phyloP scores from a whole-genome alignment of 805 yeast genomes.

The Pichia occidentalis region DNA sequence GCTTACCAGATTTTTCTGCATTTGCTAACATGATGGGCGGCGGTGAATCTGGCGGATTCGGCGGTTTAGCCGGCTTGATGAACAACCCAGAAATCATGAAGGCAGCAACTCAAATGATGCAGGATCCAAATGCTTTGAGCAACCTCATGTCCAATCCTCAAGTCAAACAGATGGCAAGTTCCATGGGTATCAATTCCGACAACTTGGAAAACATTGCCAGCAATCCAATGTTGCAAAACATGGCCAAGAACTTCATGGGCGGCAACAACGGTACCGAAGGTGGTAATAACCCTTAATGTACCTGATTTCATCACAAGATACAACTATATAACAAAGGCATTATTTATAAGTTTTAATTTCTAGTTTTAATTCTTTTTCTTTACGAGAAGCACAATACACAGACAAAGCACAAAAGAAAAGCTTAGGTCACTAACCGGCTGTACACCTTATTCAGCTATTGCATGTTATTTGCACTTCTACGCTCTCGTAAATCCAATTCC shows the following conservation, averaged over 20 bases:
- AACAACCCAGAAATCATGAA: conserved; percentile 83
- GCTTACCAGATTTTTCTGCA: conserved; percentile 70
- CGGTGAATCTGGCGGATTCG: conserved; percentile 59
- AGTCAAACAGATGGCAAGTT: conserved; percentile 78
- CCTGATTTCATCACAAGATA: neutral
- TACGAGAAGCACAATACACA: too few relatives aligned
- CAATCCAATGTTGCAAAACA: conserved; percentile 67
- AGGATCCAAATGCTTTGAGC: conserved; percentile 69
- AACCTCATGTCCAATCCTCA: conserved; percentile 86
- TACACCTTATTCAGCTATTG: neutral
- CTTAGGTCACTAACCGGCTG: neutral
- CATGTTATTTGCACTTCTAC: neutral
- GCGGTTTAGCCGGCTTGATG: conserved; percentile 66
- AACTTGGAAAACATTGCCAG: conserved; percentile 62
- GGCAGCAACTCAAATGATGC: conserved; percentile 85
- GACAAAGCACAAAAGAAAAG: too few relatives aligned
- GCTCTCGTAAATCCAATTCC: conserved; percentile 13
- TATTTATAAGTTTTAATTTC: too few relatives aligned
- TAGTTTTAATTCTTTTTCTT: too few relatives aligned
- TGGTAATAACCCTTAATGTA: neutral
- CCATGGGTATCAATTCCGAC: conserved; percentile 61
- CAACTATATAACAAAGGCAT: too few relatives aligned
- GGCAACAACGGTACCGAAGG: conserved; percentile 26
- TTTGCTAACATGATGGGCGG: conserved; percentile 53
- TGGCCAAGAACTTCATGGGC: conserved; percentile 69